Base-by-base conservation (phyloP, 1,284 basidiomycete genomes). In the Leccinum fallax region DNA sequence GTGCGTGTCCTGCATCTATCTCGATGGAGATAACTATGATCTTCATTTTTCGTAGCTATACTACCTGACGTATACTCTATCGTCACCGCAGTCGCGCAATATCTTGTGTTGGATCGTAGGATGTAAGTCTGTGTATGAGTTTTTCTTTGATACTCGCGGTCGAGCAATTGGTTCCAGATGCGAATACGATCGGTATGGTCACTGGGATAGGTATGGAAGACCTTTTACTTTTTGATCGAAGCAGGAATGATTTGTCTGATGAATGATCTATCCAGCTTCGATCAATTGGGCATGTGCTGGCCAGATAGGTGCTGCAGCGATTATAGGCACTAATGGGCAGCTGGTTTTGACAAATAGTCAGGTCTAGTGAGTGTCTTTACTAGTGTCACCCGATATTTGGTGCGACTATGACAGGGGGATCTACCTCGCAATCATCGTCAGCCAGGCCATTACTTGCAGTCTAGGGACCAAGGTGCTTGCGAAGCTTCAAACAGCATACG, bases 271-370 rank as follows among this genome's bases (percentile, higher is more conserved):
- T 11, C 40, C 32, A 66, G 80, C 81, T 4, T 80, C 79, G 5
- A 69, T 82, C 8, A 78, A 76, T 26, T 83, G 81, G 81, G 79
- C 71, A 49, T 78, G 75, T 58, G 71, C 79, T 9, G 63, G 76
- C 16, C 77, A 79, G 59, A 74, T 80, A 40, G 71, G 74, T 59
- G 79, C 78, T 0, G 78, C 76, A 6, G 71, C 64, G 3, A 73
- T 67, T 48, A 79, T 79, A 49, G 76, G 74, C 9, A 69, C 76
- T 3, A 68, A 72, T 16, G 66, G 70, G 54, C 63, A 62, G n/a
- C 74, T 75, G 49, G 56, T 68, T 19, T 46, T 76, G 3, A 74
- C 76, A 21, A 68, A 64, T 34, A 58, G 57, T 5, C 73, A 78
- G 52, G 68, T 65, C 15, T 78, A 72, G 75, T 78, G 57, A 57